A percentile compares a stretch with the other conserved stretches of the same genome.
phyloP scores from a whole-genome alignment of 2,329 filamentous ascomycete genomes.

The Trichophaea hybrida region DNA sequence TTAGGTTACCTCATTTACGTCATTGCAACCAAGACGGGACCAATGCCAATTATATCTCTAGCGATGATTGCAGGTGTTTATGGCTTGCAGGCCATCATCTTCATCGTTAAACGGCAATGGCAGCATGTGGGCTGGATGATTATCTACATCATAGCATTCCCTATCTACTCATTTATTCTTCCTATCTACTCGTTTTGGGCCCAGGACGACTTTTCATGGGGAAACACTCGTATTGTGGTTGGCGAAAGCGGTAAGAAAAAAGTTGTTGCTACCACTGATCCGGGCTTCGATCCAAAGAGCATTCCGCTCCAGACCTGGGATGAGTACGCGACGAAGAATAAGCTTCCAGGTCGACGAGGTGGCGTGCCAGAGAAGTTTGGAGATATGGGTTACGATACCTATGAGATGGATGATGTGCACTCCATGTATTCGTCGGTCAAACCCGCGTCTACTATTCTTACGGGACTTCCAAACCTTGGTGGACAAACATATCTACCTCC shows the following conservation, averaged over 20 bases:
- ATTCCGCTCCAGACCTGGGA: constrained; percentile 96
- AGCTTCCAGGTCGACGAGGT: constrained; percentile 79
- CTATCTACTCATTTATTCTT: constrained; percentile 79
- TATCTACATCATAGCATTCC: constrained; percentile 91
- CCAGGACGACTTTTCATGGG: constrained; percentile 97
- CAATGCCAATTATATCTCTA: constrained; percentile 75
- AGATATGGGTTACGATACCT: constrained; percentile 55
- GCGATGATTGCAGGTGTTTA: constrained; percentile 83
- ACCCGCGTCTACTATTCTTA: constrained; percentile 70
- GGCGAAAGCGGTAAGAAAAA: constrained; percentile 86
- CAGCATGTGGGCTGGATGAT: constrained; percentile 99
- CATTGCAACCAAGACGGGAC: constrained; percentile 52
- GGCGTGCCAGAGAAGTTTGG: constrained; percentile 49
- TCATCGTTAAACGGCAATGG: constrained; percentile 94
- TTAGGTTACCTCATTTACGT: constrained; percentile 75
- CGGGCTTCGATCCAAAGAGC: constrained; percentile 76
- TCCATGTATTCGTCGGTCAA: constrained; percentile 89
- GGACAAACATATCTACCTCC: constrained; percentile 63
- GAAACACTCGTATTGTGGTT: constrained; percentile 93
- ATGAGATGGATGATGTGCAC: constrained; percentile 97
- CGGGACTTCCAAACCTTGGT: constrained; percentile 58
- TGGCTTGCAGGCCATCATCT: constrained; percentile 88
- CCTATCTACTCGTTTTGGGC: constrained; percentile 99
- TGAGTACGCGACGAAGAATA: constrained; percentile 77
- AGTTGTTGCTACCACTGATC: constrained; percentile 69